Evolutionary conservation across 768 basidiomycete species (phyloP).

Genomic region (Lentinula guzmanii): DNA sequence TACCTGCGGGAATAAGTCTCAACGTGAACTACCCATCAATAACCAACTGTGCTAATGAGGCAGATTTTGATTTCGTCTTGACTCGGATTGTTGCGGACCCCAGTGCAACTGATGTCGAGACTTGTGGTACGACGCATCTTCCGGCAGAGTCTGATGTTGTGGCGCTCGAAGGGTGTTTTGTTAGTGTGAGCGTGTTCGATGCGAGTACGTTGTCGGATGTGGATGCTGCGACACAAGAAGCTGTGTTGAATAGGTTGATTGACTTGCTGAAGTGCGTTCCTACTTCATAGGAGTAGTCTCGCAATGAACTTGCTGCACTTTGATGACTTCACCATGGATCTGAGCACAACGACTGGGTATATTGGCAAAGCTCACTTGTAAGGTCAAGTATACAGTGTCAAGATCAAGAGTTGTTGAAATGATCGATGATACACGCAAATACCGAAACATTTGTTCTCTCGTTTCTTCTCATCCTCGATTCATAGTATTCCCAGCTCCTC

Average conservation of each 20-base stretch:
- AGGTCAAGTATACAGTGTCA: too few relatives aligned
- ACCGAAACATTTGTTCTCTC: neutral
- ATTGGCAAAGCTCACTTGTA: too few relatives aligned
- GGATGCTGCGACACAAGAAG: constrained; percentile 30
- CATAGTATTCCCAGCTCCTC: constrained; percentile 96
- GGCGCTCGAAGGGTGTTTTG: constrained; percentile 30
- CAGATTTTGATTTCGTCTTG: constrained; percentile 36
- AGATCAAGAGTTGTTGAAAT: neutral
- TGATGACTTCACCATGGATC: too few relatives aligned
- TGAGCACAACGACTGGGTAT: too few relatives aligned
- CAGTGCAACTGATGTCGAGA: constrained; percentile 31
- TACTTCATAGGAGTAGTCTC: neutral
- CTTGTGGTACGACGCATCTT: constrained; percentile 37
- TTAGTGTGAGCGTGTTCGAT: constrained; percentile 41
- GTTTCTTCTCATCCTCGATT: constrained; percentile 64
- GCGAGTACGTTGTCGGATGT: constrained; percentile 39
- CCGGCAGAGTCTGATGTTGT: constrained; percentile 38
- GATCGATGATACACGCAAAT: neutral
- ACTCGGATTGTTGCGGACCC: constrained; percentile 29
- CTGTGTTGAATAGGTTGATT: constrained; percentile 29
- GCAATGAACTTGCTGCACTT: neutral
- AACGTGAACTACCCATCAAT: constrained; percentile 48
- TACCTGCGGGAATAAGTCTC: constrained; percentile 34
- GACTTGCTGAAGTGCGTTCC: constrained; percentile 24
- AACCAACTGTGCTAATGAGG: constrained; percentile 28